A percentile compares a stretch with the other conserved stretches of the same genome.
Conservation (phyloP, 2,329 filamentous ascomycete genomes). For the Didymella segeticola region DNA sequence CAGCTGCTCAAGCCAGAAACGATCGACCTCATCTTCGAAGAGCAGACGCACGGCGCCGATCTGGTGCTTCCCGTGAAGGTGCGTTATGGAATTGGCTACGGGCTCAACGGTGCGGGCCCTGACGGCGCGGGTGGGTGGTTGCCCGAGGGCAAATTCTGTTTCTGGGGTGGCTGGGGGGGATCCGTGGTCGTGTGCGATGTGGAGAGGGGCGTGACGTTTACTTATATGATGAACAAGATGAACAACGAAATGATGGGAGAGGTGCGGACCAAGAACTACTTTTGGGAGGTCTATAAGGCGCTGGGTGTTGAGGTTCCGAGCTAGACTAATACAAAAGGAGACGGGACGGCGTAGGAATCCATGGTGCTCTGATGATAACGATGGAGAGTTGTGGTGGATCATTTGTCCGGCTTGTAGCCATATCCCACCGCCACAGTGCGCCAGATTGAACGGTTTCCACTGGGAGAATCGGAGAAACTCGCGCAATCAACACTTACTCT, state of each 20-base stretch:
- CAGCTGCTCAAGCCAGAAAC: slow-evolving; percentile 17
- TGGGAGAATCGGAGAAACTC: background rate
- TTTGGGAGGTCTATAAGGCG: slow-evolving; percentile 21
- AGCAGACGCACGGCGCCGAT: slow-evolving; percentile 16
- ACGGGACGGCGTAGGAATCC: background rate
- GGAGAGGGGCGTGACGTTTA: slow-evolving; percentile 21
- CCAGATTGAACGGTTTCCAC: background rate
- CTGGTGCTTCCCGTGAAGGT: slow-evolving; percentile 7
- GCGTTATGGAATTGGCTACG: slow-evolving; percentile 22
- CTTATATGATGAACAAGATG: slow-evolving; percentile 34
- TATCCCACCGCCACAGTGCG: background rate
- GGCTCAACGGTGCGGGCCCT: slow-evolving; percentile 1
- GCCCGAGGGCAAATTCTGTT: slow-evolving; percentile 18
- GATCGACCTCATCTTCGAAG: slow-evolving; percentile 21
- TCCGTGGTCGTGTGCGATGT: slow-evolving; percentile 23
- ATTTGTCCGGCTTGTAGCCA: background rate
- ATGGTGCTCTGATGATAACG: background rate
- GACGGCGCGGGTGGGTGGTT: slow-evolving; percentile 10
- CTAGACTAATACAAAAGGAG: background rate
- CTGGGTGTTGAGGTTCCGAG: slow-evolving; percentile 11
- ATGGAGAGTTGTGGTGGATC: background rate
- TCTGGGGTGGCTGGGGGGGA: slow-evolving; percentile 32
- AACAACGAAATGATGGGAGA: slow-evolving; percentile 10
- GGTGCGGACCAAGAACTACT: slow-evolving; percentile 10
- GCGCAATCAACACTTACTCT: no score